Conservation (phyloP, 1,284 basidiomycete genomes). For the Tausonia pullulans region DNA sequence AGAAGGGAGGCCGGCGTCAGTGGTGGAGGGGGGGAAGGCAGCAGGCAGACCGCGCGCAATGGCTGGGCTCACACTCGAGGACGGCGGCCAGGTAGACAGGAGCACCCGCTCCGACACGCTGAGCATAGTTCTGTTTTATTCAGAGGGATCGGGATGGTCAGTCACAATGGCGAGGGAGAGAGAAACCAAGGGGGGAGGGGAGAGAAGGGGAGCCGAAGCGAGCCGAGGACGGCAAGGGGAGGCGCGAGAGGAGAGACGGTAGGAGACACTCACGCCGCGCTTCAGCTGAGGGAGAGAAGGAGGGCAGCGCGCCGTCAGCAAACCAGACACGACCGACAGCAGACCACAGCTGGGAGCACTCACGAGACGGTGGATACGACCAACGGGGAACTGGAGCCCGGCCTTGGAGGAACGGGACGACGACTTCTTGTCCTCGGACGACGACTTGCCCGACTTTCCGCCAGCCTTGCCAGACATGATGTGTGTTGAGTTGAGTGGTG, state of each 20-base stretch:
- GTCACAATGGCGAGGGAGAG: neutral
- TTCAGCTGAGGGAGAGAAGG: no score
- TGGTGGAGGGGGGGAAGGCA: conserved; percentile 58
- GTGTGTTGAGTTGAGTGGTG: conserved; percentile 4
- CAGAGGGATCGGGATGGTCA: conserved; percentile 10
- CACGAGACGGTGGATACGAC: conserved; percentile 26
- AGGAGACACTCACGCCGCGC: no score
- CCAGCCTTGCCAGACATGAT: conserved; percentile 7
- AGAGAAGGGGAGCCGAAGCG: conserved; percentile 24
- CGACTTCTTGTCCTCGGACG: conserved; percentile 38
- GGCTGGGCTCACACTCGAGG: conserved; percentile 21
- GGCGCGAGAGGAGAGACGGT: neutral
- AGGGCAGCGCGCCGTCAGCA: no score
- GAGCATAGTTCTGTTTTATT: conserved; percentile 28
- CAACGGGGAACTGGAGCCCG: conserved; percentile 33
- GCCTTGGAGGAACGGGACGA: conserved; percentile 67
- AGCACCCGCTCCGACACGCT: conserved; percentile 28
- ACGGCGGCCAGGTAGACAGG: conserved; percentile 26
- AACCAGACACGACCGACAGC: no score
- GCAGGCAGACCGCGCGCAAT: no score
- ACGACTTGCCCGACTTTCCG: conserved; percentile 11
- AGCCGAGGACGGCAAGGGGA: neutral
- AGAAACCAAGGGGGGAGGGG: neutral
- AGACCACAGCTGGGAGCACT: no score
- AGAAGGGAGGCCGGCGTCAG: conserved; percentile 27